phyloP scores from a whole-genome alignment of 345 rosid genomes.

The Ceriops decandra region DNA sequence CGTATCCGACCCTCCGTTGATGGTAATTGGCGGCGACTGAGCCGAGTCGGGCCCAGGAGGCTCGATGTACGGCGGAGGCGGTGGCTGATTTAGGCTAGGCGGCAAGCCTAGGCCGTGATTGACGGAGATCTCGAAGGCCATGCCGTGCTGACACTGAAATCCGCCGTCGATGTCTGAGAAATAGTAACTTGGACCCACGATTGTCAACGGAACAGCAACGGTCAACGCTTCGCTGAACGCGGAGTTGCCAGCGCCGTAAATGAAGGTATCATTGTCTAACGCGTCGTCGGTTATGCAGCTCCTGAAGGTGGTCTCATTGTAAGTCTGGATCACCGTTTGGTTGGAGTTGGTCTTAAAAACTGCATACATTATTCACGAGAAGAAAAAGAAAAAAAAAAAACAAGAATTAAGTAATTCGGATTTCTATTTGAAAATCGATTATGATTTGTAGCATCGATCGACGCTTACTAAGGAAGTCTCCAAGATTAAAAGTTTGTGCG shows the following conservation, averaged over 20 bases:
- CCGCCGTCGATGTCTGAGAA: conserved; percentile 56
- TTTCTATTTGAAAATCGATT: not conserved
- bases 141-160: conserved; percentile 46
- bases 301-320: conserved; percentile 45
- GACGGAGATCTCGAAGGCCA: conserved; percentile 58
- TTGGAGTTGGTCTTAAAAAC: conserved; percentile 58
- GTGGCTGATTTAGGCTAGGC: conserved; percentile 64
- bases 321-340: conserved; percentile 54
- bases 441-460: not conserved
- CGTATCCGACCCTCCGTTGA: conserved; percentile 21
- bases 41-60: conserved; percentile 40
- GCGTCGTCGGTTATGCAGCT: conserved; percentile 45
- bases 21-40: conserved; percentile 33
- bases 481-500: conserved; percentile 45
- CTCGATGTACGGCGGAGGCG: conserved; percentile 52
- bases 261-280: conserved; percentile 34
- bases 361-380: conserved; percentile 4
- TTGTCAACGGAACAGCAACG: conserved; percentile 46
- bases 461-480: conserved; percentile 58
- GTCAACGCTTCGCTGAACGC: conserved; percentile 32
- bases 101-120: conserved; percentile 57
- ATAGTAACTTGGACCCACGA: conserved; percentile 46
- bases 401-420: not conserved
- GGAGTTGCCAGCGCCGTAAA: conserved; percentile 38
- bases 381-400: not conserved